Evolutionary conservation across 176 grass and related monocot species (phyloP).

Genomic region (Metroxylon sagu): DNA sequence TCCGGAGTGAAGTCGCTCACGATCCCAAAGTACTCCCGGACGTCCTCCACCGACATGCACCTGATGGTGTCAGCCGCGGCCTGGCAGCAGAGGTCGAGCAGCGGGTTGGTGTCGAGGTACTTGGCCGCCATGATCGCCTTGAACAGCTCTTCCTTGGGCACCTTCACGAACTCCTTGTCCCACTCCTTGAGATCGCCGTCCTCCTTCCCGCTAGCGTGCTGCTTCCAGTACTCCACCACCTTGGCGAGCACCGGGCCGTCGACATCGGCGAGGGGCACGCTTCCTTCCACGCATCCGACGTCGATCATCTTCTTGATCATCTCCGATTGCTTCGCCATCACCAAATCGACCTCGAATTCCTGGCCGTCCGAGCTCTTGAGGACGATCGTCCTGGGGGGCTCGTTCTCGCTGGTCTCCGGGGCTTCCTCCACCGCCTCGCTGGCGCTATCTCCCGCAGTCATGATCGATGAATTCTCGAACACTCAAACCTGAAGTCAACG

Average conservation of each 20-base stretch:
- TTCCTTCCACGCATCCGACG: neutral
- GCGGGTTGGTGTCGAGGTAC: conserved; percentile 1
- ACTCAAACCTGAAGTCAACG: too few species aligned
- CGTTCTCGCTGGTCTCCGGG: too few species aligned
- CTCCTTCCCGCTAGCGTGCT: neutral
- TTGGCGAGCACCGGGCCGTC: neutral
- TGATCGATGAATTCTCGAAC: too few species aligned
- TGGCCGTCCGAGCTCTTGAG: conserved; percentile 1
- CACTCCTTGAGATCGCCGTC: neutral
- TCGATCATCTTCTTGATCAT: conserved; percentile 1
- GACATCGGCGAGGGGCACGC: neutral
- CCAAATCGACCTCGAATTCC: conserved; percentile 2
- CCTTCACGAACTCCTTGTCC: conserved; percentile 5
- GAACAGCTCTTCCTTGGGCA: neutral
- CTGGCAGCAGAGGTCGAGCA: neutral
- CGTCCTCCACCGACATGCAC: conserved; percentile 6
- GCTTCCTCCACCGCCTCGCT: too few species aligned
- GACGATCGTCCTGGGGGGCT: neutral
- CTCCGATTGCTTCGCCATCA: conserved; percentile 2
- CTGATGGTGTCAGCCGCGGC: neutral
- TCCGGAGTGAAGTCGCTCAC: conserved; percentile 9
- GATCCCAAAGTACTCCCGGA: conserved; percentile 4
- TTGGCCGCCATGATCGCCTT: neutral
- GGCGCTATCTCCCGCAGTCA: too few species aligned
- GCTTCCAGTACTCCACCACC: conserved; percentile 17